Conservation (phyloP, 2,329 filamentous ascomycete genomes). For the Lasiodiplodia theobromae region DNA sequence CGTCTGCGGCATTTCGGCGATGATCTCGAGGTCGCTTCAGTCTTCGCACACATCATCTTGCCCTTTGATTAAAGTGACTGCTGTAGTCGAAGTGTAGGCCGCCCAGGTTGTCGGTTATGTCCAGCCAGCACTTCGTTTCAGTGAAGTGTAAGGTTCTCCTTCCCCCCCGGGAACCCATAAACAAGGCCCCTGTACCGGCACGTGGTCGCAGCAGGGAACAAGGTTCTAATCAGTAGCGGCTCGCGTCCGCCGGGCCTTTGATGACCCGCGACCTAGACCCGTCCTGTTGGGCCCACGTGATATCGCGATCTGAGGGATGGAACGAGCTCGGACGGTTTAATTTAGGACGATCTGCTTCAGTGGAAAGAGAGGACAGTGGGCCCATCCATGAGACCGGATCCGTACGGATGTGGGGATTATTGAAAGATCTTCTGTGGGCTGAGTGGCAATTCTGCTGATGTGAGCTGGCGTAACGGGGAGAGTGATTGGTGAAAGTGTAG, state of each 20-base stretch:
- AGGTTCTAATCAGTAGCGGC: conserved; percentile 16
- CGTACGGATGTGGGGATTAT: background rate
- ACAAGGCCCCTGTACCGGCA: conserved; percentile 1
- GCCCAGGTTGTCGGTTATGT: background rate
- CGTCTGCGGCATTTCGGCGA: conserved; percentile 22
- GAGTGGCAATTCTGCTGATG: background rate
- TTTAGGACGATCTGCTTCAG: conserved; percentile 10
- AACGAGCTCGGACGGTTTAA: conserved; percentile 23
- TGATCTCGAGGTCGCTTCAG: background rate
- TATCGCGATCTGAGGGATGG: conserved; percentile 13
- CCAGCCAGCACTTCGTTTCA: background rate
- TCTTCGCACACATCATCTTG: conserved; percentile 15
- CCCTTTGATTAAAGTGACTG: background rate
- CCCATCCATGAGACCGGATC: conserved; percentile 12
- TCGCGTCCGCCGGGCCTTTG: conserved; percentile 23
- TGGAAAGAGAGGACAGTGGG: conserved; percentile 8
- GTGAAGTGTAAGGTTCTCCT: background rate
- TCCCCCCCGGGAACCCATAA: background rate
- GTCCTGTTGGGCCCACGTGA: conserved; percentile 23
- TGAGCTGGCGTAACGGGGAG: background rate
- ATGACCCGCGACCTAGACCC: conserved; percentile 18
- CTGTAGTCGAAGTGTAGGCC: background rate
- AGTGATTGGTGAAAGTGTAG: background rate
- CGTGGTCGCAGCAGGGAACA: conserved; percentile 20
- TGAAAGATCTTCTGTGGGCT: conserved; percentile 8